Evolutionary conservation across 768 basidiomycete genomes (phyloP).

Genomic region (Sarcomyxa edulis): DNA sequence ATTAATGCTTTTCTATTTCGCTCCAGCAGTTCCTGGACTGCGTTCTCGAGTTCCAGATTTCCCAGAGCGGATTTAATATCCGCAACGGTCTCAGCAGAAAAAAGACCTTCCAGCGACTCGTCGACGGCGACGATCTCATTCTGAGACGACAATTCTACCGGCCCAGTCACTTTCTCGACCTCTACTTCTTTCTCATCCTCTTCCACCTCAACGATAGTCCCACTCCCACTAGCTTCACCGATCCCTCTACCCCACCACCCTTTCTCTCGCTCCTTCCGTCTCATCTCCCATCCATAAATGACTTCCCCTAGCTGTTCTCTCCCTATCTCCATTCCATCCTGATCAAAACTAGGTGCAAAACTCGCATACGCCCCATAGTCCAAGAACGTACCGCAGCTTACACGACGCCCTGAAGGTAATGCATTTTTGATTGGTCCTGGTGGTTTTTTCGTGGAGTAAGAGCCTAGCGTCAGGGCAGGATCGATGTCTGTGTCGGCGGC

Average conservation of each 20-base stretch:
- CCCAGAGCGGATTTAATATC: slow-evolving; percentile 57
- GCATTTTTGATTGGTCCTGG: slow-evolving; percentile 33
- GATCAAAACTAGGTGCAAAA: slow-evolving; percentile 78
- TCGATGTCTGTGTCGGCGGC: slow-evolving; percentile 12
- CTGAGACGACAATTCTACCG: too few species aligned
- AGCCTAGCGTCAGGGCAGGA: slow-evolving; percentile 43
- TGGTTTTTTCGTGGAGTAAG: slow-evolving; percentile 44
- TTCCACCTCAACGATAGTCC: slow-evolving; percentile 16
- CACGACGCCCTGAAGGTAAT: slow-evolving; percentile 43
- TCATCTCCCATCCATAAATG: slow-evolving; percentile 45
- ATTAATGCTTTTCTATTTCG: slow-evolving; percentile 59
- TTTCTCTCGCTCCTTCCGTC: slow-evolving; percentile 24
- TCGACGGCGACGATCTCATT: slow-evolving; percentile 31
- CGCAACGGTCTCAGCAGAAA: slow-evolving; percentile 50
- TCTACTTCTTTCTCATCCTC: slow-evolving; percentile 11
- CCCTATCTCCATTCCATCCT: slow-evolving; percentile 71
- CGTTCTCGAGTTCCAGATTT: slow-evolving; percentile 60
- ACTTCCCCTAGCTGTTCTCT: slow-evolving; percentile 55
- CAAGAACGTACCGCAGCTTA: slow-evolving; percentile 65
- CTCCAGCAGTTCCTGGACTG: slow-evolving; percentile 64
- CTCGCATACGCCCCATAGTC: slow-evolving; percentile 74
- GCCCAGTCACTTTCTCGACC: slow-evolving; percentile 4
- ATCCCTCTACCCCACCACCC: slow-evolving; percentile 21
- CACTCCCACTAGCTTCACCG: slow-evolving; percentile 21
- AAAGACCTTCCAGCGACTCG: slow-evolving; percentile 43